Conservation (phyloP, 371 early-diverging fungal genomes). For the Mucor saturninus region DNA sequence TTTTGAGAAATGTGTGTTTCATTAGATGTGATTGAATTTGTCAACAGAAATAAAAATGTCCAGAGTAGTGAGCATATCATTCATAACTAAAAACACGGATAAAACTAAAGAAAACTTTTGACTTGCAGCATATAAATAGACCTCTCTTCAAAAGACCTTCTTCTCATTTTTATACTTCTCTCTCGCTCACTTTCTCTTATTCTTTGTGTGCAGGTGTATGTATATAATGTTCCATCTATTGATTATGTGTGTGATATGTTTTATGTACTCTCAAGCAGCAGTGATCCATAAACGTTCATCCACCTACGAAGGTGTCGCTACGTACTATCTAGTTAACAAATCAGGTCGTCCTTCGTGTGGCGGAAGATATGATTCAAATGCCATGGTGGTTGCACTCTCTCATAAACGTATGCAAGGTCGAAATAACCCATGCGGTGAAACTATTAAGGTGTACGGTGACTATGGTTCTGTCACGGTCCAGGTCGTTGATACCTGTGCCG, state of each 20-base stretch:
- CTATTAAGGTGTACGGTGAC: conserved; percentile 32
- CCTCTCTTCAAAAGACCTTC: no score
- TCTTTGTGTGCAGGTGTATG: no score
- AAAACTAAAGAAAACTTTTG: no score
- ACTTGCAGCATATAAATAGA: no score
- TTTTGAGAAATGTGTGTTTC: no score
- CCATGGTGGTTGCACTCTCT: conserved; percentile 46
- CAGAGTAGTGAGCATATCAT: no score
- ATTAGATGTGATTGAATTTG: no score
- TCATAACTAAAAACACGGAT: no score
- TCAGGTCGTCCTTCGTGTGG: conserved; percentile 55
- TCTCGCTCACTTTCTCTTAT: no score
- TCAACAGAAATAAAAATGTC: no score
- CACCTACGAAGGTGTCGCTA: conserved; percentile 35
- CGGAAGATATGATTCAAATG: conserved; percentile 16
- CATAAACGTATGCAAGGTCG: conserved; percentile 28
- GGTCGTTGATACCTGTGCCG: conserved; percentile 56
- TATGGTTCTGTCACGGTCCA: conserved; percentile 42
- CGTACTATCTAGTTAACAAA: conserved; percentile 36
- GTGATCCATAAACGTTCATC: background rate
- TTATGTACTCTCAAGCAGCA: conserved; percentile 11
- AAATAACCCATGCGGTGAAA: conserved; percentile 48
- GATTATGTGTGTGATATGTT: background rate
- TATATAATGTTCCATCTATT: background rate
- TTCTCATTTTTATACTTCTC: no score